These are phyloP conservation scores for Chaetomium tenue DNA, from an alignment of 495 filamentous ascomycete species.

Conservation along the genomic window DNA sequence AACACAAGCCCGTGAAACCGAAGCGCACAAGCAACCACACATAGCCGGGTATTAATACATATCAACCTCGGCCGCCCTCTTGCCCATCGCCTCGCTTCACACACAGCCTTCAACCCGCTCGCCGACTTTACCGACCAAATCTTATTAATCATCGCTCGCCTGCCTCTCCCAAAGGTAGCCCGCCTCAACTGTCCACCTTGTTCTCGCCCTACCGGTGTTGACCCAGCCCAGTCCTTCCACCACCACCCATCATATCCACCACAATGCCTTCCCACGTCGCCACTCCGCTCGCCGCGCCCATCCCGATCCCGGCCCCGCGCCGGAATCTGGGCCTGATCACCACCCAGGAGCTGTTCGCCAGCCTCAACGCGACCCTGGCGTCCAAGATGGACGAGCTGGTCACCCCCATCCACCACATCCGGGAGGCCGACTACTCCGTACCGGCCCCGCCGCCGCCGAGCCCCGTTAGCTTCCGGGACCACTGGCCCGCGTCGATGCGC, in stretches of 20 bases:
- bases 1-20: constrained; percentile 15
- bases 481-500: constrained; percentile 41
- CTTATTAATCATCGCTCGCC: neutral
- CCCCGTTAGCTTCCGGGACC: constrained; percentile 49
- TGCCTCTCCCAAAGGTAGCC: constrained; percentile 3
- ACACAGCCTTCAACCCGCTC: constrained; percentile 13
- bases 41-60: constrained; percentile 26
- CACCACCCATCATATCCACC: constrained; percentile 15
- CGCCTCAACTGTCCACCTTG: neutral
- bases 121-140: constrained; percentile 18
- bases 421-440: constrained; percentile 51
- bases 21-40: neutral
- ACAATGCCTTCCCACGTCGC: constrained; percentile 41
- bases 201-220: constrained; percentile 2
- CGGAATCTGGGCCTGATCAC: constrained; percentile 39
- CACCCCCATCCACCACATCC: constrained; percentile 46
- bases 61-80: constrained; percentile 24
- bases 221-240: constrained; percentile 6
- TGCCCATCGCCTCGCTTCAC: constrained; percentile 15
- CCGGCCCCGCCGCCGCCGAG: constrained; percentile 52
- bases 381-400: constrained; percentile 39
- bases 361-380: constrained; percentile 45
- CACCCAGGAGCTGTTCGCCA: constrained; percentile 49
- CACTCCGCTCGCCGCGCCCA: constrained; percentile 44
- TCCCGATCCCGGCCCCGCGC: constrained; percentile 43